Evolutionary conservation across 192 early-diverging fungal genomes (phyloP).

Genomic region (Linnemannia hyalina): DNA sequence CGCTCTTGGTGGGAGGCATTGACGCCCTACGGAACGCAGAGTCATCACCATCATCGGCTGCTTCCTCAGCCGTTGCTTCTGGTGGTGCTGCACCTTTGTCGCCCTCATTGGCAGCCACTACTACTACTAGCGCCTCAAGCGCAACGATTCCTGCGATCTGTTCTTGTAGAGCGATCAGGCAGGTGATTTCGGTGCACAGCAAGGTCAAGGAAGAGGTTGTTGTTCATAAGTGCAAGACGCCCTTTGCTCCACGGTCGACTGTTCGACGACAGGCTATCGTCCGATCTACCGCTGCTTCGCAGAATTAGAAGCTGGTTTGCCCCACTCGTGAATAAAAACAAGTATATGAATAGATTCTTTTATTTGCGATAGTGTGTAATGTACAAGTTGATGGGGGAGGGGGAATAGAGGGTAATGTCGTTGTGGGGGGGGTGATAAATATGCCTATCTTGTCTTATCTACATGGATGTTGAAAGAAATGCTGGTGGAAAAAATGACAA

Average conservation of each 20-base stretch:
- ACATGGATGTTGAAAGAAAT: conserved; percentile 6
- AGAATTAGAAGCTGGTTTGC: background rate
- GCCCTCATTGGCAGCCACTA: background rate
- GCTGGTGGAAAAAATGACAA: background rate
- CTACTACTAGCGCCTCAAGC: background rate
- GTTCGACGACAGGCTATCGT: background rate
- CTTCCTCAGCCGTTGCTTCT: background rate
- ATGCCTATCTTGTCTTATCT: background rate
- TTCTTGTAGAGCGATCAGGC: conserved; percentile 38
- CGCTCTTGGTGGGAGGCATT: conserved; percentile 66
- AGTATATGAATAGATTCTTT: background rate
- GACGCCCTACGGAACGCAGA: conserved; percentile 57
- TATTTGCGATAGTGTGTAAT: background rate
- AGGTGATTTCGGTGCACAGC: conserved; percentile 33
- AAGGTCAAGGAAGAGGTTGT: conserved; percentile 41
- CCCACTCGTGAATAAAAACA: too few relatives aligned
- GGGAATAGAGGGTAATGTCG: background rate
- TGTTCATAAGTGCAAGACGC: conserved; percentile 50
- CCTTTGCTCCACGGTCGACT: conserved; percentile 16
- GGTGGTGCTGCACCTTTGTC: conserved; percentile 8
- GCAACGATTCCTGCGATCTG: conserved; percentile 22
- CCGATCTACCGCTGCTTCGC: background rate
- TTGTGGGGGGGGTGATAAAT: background rate
- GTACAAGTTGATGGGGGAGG: background rate
- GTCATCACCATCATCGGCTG: background rate